Evolutionary conservation across 306 rosid species (phyloP), one percentile per base, ranked within the genome.

Genomic region (Trifolium repens): DNA sequence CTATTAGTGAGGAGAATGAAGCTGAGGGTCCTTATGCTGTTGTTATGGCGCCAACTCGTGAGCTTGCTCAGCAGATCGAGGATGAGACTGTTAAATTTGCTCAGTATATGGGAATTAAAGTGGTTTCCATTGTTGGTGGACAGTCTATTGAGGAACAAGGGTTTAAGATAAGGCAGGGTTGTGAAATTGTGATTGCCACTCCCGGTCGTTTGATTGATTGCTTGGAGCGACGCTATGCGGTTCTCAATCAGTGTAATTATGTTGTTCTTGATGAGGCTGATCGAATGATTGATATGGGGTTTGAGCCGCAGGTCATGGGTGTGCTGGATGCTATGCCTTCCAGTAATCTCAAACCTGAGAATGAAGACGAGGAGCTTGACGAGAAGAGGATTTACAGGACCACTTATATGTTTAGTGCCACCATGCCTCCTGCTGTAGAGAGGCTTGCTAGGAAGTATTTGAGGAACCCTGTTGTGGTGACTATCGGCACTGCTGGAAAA

Each of bases 211-310:
- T 93, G 84, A 83, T 93, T 73, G 98, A 93, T 67, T 90, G 96
- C 65, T 80, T 93, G 86, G 96, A 93, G 83, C 82, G 98, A 15
- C 93, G 98, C 4, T 91, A 90, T 64, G 93, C 90, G 3, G 96
- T 93, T 70, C 88, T 93, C 7, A 93, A 93, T 53, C 98, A 93
- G 87, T 93, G 98, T 71, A 93, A 93, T 78, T 93, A 93, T 84
- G 98, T 93, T 73, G 96, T 93, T 77, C 96, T 93, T 16, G 98
- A 93, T 17, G 98, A 93, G 84, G 98, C 98, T n/a, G 98, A 93
- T 69, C 84, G 98, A 27, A 93, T 93, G 98, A 93, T 93, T 60
- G 96, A 91, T 79, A 93, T 93, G 98, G 98, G 96, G 1, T 93
- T 93, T 69, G 98, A 89, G 84, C 96, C 96, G 1, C 98, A 89